Percentiles rank a stretch among this genome's conserved stretches.
Evolutionary conservation across 495 filamentous ascomycete species (phyloP).

Genomic region (Margaritispora aquatica): DNA sequence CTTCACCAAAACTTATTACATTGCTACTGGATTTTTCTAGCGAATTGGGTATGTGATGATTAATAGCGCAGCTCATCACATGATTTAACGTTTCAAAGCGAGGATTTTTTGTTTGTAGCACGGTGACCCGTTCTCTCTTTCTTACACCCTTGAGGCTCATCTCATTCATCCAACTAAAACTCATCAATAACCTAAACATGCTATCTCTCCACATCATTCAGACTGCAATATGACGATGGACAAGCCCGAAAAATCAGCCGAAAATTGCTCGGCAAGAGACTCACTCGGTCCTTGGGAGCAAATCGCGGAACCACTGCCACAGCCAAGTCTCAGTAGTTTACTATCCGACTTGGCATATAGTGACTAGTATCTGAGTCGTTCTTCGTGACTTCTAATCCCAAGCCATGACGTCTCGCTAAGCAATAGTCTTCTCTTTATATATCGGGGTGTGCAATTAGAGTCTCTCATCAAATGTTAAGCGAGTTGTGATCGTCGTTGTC

Average conservation of each 20-base stretch:
- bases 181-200: no score
- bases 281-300: neutral
- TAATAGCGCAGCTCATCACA: no score
- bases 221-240: neutral
- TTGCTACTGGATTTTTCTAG: no score
- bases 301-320: neutral
- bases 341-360: neutral
- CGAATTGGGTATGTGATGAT: no score
- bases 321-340: neutral
- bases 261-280: neutral
- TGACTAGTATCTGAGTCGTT: neutral
- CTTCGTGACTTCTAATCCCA: neutral
- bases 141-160: no score
- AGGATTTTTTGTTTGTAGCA: no score
- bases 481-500: neutral
- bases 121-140: no score
- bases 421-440: neutral
- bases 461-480: neutral
- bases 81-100: no score
- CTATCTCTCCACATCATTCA: no score
- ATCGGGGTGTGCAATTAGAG: neutral
- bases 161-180: no score
- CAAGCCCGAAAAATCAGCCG: neutral
- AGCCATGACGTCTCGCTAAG: neutral
- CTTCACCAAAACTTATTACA: no score